Evolutionary conservation across 2,329 filamentous ascomycete species (phyloP), one percentile per base, ranked within the genome.

Genomic region (Trichoderma sp.): DNA sequence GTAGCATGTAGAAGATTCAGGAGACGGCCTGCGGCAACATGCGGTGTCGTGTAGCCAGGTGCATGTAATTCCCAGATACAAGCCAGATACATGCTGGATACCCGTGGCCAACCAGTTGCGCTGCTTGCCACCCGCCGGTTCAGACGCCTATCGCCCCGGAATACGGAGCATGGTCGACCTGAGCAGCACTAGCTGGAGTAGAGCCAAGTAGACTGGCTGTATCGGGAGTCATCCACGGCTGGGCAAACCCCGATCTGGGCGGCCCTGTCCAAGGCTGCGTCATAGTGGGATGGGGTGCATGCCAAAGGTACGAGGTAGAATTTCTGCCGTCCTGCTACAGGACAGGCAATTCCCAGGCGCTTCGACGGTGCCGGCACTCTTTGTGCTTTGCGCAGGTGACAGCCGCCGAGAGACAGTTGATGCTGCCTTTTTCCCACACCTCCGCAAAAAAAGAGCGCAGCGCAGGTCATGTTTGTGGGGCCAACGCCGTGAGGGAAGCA

Each of bases 221-320:
- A 66, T 46, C 51, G 52, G 52, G 52, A 43, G 39, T n/a, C 39
- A 26, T 28, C 51, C 28, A 56, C 51, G 52, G 63, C 52, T 58
- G 63, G 63, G n/a, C 58, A 66, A 66, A 34, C 63, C 56, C 63
- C 63, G 63, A 66, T 46, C 63, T 66, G 51, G 51, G 18, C 26
- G 24, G 52, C 52, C 52, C 52, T 55, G 52, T 28, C 16, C 52
- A 5, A 28, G 28, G 34, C 51, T 65, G 63, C 63, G 63, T 66
- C 63, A 66, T 66, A 46, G 63, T 66, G 63, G 63, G 52, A 66
- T 46, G 55, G 55, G 55, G 55, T 30, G 24, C 39, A 66, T 54
- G 60, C 61, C 26, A 39, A 18, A 18, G 37, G 37, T 39, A 34
- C 32, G 32, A 39, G 39, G 39, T 43, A 8, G 39, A 43, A 18